Evolutionary conservation across 2,329 filamentous ascomycete genomes (phyloP).

Genomic region (Clarireedia monteithiana): DNA sequence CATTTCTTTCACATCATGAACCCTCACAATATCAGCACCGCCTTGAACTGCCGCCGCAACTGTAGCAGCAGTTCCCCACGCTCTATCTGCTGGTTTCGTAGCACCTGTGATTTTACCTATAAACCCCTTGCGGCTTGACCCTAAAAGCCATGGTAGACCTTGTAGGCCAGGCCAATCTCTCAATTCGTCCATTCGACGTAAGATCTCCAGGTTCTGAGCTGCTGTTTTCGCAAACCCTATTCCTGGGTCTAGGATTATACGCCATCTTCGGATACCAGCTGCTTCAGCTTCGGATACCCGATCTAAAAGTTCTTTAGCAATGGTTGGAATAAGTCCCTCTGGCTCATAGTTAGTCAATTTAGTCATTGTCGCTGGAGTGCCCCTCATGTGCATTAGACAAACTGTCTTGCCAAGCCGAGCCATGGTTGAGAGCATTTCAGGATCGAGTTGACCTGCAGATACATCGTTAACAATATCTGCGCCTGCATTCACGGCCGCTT

Average conservation of each 20-base stretch:
- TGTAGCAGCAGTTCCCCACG: constrained; percentile 82
- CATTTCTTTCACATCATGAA: constrained; percentile 91
- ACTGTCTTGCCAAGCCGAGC: constrained; percentile 73
- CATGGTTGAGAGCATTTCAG: constrained; percentile 73
- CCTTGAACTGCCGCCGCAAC: constrained; percentile 79
- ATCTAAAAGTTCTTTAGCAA: constrained; percentile 47
- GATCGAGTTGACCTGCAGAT: constrained; percentile 72
- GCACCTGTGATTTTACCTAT: constrained; percentile 77
- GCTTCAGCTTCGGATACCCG: constrained; percentile 67
- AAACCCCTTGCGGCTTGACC: constrained; percentile 83
- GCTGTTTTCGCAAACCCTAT: constrained; percentile 87
- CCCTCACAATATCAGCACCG: constrained; percentile 84
- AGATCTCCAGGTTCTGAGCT: constrained; percentile 72
- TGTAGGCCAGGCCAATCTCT: constrained; percentile 55
- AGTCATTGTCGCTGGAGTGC: constrained; percentile 59
- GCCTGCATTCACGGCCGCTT: constrained; percentile 66
- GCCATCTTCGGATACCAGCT: constrained; percentile 83
- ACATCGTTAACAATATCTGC: constrained; percentile 95
- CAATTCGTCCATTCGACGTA: constrained; percentile 60
- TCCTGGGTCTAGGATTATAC: constrained; percentile 89
- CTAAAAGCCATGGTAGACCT: constrained; percentile 80
- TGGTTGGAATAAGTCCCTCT: constrained; percentile 46
- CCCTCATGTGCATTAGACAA: constrained; percentile 68
- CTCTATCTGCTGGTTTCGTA: constrained; percentile 57
- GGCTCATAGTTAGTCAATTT: constrained; percentile 42